phyloP scores from a whole-genome alignment of 129 eudicot genomes.

The Heracleum sosnowskyi region DNA sequence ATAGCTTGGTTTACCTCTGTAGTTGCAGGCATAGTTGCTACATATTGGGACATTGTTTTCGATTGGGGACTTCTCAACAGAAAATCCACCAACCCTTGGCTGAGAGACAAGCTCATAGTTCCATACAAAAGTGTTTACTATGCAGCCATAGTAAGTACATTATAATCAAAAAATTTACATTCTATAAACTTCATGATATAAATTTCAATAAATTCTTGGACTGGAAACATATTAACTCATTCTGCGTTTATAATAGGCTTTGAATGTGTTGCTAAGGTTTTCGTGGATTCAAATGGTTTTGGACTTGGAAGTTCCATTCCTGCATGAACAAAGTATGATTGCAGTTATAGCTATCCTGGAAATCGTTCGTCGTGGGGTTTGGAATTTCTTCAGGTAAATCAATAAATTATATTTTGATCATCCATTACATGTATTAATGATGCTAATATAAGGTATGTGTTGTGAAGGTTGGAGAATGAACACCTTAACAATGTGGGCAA shows the following conservation, averaged over 20 bases:
- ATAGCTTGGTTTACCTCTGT: conserved; percentile 3
- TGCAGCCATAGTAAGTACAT: conserved; percentile 14
- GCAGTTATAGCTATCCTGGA: conserved; percentile 13
- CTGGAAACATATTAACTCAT: too few species aligned
- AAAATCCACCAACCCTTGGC: conserved; percentile 14
- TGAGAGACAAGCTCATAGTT: conserved; percentile 16
- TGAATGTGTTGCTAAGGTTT: conserved; percentile 13
- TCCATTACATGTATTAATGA: background rate
- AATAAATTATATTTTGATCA: background rate
- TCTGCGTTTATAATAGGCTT: background rate
- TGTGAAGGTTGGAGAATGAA: conserved; percentile 7
- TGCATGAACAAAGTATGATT: conserved; percentile 9
- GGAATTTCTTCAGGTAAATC: conserved; percentile 22
- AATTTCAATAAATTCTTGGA: too few species aligned
- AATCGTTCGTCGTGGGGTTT: conserved; percentile 15
- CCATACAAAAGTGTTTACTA: conserved; percentile 14
- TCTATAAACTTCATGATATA: too few species aligned
- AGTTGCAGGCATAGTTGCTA: background rate
- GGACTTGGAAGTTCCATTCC: conserved; percentile 7
- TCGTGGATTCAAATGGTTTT: conserved; percentile 18
- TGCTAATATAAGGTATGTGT: background rate
- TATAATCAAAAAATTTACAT: too few species aligned
- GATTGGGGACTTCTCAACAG: conserved; percentile 22
- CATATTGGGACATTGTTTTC: conserved; percentile 18
- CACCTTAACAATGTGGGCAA: background rate